Evolutionary conservation across 108 stramenopile genomes (phyloP), one percentile per base, ranked within the genome.

Genomic region (Hondaea fermentalgiana): DNA sequence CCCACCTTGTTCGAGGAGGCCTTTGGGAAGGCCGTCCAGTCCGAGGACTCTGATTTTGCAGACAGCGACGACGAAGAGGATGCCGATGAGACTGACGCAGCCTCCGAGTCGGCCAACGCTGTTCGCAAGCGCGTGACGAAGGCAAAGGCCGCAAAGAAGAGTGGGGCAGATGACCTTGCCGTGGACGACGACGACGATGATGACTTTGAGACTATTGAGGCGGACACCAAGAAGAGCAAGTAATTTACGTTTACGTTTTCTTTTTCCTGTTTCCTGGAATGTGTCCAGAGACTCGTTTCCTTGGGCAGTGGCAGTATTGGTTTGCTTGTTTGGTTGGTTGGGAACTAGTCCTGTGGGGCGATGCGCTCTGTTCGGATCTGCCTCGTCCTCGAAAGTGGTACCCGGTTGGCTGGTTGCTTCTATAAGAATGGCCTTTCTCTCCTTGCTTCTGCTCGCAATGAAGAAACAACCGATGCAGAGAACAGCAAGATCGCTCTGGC

Each of bases 1-100:
- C 88, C 90, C 16, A 88, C 90, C 49, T 43, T 90, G 6, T 90
- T 90, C 47, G 90, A 90, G 42, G 87, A 90, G 43, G 43, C 87
- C 42, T 60, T 87, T 25, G 90, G 71, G 60, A 72, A 49, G 44
- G 60, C 87, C 42, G 29, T 8, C 21, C 35, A 72, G 58, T 57
- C 58, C 21, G 89, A 90, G 28, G 72, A 87, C 71, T 72, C 71
- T 60, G 53, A 57, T 21, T 87, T 88, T 71, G 90, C 87, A 25
- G 90, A 90, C 23, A 60, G 60, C n/a, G 88, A 88, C 42, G 88
- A 88, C 43, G 90, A 90, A 69, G 42, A 42, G 12, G 64, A 69
- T 69, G 64, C 14, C 64, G 64, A 17, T 17, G 55, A 57, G 16
- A 57, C 55, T 16, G 55, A 57, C 55, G 55, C 55, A 8, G 55